Evolutionary conservation across 139 green algal genomes (phyloP).

Genomic region (Chlorella sp.): DNA sequence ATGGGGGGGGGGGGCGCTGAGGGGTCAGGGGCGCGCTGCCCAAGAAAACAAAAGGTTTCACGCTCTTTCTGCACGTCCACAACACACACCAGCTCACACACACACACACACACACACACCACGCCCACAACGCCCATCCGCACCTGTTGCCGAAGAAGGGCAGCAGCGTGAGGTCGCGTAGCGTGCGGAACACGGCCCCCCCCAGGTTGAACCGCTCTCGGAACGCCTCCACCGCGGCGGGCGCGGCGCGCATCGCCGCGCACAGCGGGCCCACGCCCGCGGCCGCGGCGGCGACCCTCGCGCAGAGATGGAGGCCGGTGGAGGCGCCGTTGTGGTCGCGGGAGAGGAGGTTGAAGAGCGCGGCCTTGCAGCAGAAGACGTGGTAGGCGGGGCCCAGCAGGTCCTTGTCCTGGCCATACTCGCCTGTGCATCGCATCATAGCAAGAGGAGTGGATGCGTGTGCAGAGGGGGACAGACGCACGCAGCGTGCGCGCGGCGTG

Average conservation of each 20-base stretch:
- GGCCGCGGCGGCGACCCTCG: too few species aligned
- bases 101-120: neutral
- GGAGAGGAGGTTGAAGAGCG: conserved; percentile 44
- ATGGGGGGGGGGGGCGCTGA: too few species aligned
- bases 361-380: conserved; percentile 45
- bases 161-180: conserved; percentile 37
- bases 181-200: conserved; percentile 5
- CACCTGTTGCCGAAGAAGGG: conserved; percentile 56
- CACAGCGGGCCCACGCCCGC: too few species aligned
- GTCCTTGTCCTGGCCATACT: conserved; percentile 45
- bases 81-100: neutral
- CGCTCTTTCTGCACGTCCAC: too few species aligned
- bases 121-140: neutral
- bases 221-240: conserved; percentile 36
- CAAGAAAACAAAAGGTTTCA: too few species aligned
- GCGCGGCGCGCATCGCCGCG: conserved; percentile 34
- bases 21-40: too few species aligned
- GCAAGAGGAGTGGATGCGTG: neutral
- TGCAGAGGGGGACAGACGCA: neutral
- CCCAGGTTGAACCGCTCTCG: conserved; percentile 36
- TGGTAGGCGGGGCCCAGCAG: conserved; percentile 40
- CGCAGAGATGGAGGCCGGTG: too few species aligned
- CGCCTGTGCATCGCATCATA: conserved; percentile 26
- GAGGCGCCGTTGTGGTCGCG: too few species aligned
- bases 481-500: neutral